These are phyloP conservation scores for Ascoidea rubescens DNA, from an alignment of 805 yeast genomes.

Conservation along the genomic window DNA sequence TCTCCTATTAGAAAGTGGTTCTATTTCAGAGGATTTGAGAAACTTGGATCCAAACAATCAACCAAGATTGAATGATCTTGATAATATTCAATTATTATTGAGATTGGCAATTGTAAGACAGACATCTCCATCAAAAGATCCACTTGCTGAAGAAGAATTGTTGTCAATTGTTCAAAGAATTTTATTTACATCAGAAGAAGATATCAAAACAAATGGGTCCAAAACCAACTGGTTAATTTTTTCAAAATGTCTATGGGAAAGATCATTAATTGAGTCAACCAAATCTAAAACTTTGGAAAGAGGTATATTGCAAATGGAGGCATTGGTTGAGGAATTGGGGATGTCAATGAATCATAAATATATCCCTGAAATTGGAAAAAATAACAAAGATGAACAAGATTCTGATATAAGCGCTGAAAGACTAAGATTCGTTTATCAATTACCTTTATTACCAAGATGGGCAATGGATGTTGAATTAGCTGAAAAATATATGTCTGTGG, in stretches of 20 bases:
- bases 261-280: constrained; percentile 71
- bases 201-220: constrained; percentile 26
- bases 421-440: constrained; percentile 52
- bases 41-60: constrained; percentile 69
- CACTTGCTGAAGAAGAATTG: constrained; percentile 72
- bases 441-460: constrained; percentile 80
- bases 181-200: constrained; percentile 17
- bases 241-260: constrained; percentile 77
- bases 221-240: constrained; percentile 62
- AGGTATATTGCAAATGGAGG: constrained; percentile 86
- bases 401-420: constrained; percentile 35
- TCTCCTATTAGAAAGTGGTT: constrained; percentile 43
- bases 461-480: constrained; percentile 70
- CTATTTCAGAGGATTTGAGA: constrained; percentile 41
- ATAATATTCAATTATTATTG: constrained; percentile 59
- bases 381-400: constrained; percentile 18
- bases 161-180: constrained; percentile 63
- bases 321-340: constrained; percentile 80
- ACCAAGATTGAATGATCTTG: constrained; percentile 57
- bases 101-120: constrained; percentile 49
- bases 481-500: constrained; percentile 73
- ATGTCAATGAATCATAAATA: constrained; percentile 43
- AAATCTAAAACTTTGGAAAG: constrained; percentile 83
- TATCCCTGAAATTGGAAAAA: constrained; percentile 30
- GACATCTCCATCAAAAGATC: constrained; percentile 57